Evolutionary conservation across 1,284 basidiomycete genomes (phyloP).

Genomic region (Tetrapyrgos nigripes): DNA sequence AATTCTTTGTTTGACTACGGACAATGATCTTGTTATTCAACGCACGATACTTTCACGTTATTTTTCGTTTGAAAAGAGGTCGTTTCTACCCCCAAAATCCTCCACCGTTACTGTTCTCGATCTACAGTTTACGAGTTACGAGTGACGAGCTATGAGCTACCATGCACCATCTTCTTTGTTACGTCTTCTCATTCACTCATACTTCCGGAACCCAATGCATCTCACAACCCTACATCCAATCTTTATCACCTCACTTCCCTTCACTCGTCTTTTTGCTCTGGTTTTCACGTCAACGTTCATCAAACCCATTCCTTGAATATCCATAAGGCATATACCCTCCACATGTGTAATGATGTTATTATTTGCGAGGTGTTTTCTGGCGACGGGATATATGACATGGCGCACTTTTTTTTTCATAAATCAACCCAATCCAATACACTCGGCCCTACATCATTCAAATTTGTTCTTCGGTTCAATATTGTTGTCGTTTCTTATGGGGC

Average conservation of each 20-base stretch:
- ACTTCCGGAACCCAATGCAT: constrained; percentile 11
- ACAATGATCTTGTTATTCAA: constrained; percentile 1
- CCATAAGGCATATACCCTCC: constrained; percentile 16
- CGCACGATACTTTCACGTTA: constrained; percentile 1
- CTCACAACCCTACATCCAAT: constrained; percentile 7
- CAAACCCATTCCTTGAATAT: constrained; percentile 2
- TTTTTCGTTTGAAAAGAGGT: constrained; percentile 1
- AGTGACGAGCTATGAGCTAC: constrained; percentile 10
- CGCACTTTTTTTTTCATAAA: background rate
- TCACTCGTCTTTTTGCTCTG: background rate
- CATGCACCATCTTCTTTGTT: constrained; percentile 4
- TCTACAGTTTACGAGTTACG: constrained; percentile 4
- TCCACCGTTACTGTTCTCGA: constrained; percentile 3
- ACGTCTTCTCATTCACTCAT: constrained; percentile 6
- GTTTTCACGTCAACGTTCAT: background rate
- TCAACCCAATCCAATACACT: constrained; percentile 7
- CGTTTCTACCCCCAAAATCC: background rate
- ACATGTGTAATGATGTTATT: constrained; percentile 19
- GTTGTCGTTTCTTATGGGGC: constrained; percentile 11
- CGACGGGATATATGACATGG: background rate
- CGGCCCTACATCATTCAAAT: background rate
- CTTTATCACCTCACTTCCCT: background rate
- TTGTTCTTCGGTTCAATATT: constrained; percentile 12
- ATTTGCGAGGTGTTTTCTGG: constrained; percentile 1
- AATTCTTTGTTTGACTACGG: constrained; percentile 55